Conservation (phyloP, 2,329 filamentous ascomycete genomes). For the Knufia petricola region DNA sequence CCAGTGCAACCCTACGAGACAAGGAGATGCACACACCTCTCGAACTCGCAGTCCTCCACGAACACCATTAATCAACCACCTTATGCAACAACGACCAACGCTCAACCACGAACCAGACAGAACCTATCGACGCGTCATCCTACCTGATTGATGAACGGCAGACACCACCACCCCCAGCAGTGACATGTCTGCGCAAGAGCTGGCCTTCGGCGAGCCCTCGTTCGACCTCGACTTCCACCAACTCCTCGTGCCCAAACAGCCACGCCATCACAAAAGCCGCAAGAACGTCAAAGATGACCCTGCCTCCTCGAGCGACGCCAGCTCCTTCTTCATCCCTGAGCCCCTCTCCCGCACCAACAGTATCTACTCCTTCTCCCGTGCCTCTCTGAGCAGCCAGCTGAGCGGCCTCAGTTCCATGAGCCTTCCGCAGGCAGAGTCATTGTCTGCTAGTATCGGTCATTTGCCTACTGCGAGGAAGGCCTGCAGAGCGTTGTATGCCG, state of each 20-base stretch:
- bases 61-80: background rate
- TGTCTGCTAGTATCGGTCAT: conserved; percentile 72
- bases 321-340: conserved; percentile 36
- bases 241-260: conserved; percentile 21
- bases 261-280: conserved; percentile 16
- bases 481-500: conserved; percentile 69
- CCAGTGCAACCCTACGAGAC: too few species aligned
- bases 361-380: conserved; percentile 85
- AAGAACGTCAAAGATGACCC: conserved; percentile 19
- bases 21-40: too few species aligned
- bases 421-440: conserved; percentile 71
- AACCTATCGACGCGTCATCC: background rate
- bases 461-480: conserved; percentile 81
- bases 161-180: background rate
- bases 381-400: conserved; percentile 86
- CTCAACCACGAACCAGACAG: background rate
- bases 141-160: background rate
- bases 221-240: conserved; percentile 23
- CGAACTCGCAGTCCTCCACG: too few species aligned
- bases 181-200: conserved; percentile 17
- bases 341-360: conserved; percentile 61
- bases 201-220: conserved; percentile 22
- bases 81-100: background rate
- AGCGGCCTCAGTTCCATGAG: conserved; percentile 84
- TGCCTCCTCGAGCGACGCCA: conserved; percentile 23